Evolutionary conservation across 2,329 filamentous ascomycete genomes (phyloP).

Genomic region (Didymellaceae sp.): DNA sequence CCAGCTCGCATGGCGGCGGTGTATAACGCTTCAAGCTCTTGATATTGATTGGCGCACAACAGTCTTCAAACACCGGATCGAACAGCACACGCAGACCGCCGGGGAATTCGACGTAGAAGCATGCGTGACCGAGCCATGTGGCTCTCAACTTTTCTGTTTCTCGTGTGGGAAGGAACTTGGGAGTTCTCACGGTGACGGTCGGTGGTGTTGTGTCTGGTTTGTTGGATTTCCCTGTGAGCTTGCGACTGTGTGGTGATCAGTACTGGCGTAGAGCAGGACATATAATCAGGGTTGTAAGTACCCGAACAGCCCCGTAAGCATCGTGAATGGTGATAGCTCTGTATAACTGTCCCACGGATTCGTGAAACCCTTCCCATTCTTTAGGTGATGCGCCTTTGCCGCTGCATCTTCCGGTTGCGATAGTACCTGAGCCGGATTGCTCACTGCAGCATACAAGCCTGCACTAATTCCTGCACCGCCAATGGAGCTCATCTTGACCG

Average conservation of each 20-base stretch:
- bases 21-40: constrained; percentile 81
- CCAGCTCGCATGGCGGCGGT: constrained; percentile 74
- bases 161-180: constrained; percentile 69
- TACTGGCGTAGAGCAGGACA: not conserved
- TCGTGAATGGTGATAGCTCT: constrained; percentile 44
- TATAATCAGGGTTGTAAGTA: constrained; percentile 24
- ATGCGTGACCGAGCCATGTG: constrained; percentile 95
- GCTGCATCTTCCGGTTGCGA: constrained; percentile 54
- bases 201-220: constrained; percentile 68
- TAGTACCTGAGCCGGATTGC: constrained; percentile 48
- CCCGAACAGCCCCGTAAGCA: constrained; percentile 50
- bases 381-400: constrained; percentile 59
- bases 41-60: constrained; percentile 78
- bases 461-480: constrained; percentile 33
- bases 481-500: constrained; percentile 42
- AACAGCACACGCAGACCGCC: constrained; percentile 86
- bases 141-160: constrained; percentile 70
- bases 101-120: constrained; percentile 91
- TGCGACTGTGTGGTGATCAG: constrained; percentile 45
- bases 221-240: constrained; percentile 58
- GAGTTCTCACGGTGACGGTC: constrained; percentile 70
- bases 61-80: constrained; percentile 89
- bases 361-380: constrained; percentile 60
- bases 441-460: constrained; percentile 51
- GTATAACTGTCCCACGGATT: constrained; percentile 65